Conservation (phyloP, 148 eudicot species). For the Heliosperma pusillum region DNA sequence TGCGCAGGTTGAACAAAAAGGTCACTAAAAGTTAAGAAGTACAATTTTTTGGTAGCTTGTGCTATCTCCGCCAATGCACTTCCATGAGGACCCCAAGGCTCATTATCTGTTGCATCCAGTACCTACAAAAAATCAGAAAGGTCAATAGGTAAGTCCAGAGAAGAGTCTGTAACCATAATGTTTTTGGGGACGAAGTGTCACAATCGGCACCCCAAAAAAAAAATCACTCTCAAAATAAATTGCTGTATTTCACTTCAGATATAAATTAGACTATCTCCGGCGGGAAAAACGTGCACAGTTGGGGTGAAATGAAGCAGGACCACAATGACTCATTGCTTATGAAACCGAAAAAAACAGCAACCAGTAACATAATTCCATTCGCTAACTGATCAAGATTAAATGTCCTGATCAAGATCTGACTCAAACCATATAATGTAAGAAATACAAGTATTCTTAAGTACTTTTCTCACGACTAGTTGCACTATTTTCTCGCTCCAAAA, state of each 20-base stretch:
- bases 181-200: not conserved
- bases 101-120: constrained; percentile 92
- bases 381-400: not conserved
- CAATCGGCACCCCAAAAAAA: not conserved
- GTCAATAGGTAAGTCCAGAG: constrained; percentile 7
- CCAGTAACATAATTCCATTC: not conserved
- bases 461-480: not conserved
- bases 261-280: not conserved
- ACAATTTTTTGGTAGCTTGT: constrained; percentile 90
- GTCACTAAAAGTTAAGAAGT: constrained; percentile 14
- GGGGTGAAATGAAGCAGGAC: not conserved
- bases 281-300: not conserved
- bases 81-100: constrained; percentile 99
- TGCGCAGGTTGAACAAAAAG: constrained; percentile 17
- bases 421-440: not conserved
- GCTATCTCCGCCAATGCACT: constrained; percentile 88
- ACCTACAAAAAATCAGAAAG: constrained; percentile 42
- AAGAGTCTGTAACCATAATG: not conserved
- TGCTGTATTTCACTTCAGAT: not conserved
- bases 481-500: not conserved
- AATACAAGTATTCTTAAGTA: not conserved
- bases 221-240: not conserved
- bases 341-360: not conserved
- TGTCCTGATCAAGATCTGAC: not conserved
- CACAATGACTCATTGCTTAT: not conserved